A percentile compares a stretch with the other conserved stretches of the same genome.
Conservation (phyloP, 1,139 yeast genomes). For the Lizanozyma gosingica region DNA sequence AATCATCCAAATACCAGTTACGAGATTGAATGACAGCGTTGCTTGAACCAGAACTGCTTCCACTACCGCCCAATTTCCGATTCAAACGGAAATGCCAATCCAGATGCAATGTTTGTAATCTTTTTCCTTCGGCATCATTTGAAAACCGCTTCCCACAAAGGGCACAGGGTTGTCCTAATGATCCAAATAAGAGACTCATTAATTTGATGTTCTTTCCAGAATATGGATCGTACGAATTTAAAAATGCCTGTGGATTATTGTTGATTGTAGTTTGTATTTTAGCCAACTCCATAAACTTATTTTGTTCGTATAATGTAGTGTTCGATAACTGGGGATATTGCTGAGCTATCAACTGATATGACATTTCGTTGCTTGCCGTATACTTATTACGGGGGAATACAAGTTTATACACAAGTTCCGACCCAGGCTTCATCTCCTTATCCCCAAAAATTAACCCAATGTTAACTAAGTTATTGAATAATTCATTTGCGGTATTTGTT, state of each 20-base stretch:
- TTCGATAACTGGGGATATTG: slow-evolving; percentile 8
- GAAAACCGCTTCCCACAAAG: slow-evolving; percentile 85
- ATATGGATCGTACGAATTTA: slow-evolving; percentile 23
- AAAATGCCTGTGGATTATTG: slow-evolving; percentile 26
- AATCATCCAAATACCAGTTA: slow-evolving; percentile 72
- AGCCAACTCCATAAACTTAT: slow-evolving; percentile 21
- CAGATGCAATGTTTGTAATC: slow-evolving; percentile 52
- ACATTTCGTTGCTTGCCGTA: slow-evolving; percentile 8
- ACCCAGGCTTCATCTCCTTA: slow-evolving; percentile 36
- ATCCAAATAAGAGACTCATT: slow-evolving; percentile 39
- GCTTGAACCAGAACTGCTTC: slow-evolving; percentile 9
- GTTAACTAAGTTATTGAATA: slow-evolving; percentile 26
- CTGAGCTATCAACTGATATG: slow-evolving; percentile 3
- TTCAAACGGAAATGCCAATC: slow-evolving; percentile 97
- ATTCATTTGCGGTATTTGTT: slow-evolving; percentile 11
- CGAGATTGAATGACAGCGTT: slow-evolving; percentile 57
- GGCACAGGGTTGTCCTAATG: slow-evolving; percentile 73
- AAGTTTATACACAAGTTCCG: slow-evolving; percentile 28
- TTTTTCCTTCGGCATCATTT: slow-evolving; percentile 48
- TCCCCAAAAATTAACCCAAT: slow-evolving; percentile 33
- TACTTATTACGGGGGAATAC: slow-evolving; percentile 29
- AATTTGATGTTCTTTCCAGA: slow-evolving; percentile 9
- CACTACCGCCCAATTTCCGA: slow-evolving; percentile 48
- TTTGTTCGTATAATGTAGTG: slow-evolving; percentile 21
- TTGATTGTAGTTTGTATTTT: slow-evolving; percentile 11